Evolutionary conservation across 805 yeast species (phyloP), one percentile per base, ranked within the genome.

Genomic region (Wickerhamomyces sydowiorum): DNA sequence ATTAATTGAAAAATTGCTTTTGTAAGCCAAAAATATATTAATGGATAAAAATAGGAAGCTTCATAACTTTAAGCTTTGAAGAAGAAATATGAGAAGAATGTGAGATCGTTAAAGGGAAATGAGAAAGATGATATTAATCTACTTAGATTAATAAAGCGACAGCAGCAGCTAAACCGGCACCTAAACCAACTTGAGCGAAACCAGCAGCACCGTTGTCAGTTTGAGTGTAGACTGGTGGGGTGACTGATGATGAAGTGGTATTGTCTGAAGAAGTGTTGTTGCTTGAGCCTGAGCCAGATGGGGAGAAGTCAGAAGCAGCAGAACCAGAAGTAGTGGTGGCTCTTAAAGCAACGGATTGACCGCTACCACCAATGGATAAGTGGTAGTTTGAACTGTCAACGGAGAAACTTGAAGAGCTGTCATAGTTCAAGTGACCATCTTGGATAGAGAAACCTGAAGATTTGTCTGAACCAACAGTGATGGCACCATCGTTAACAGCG

Each of bases 371-470:
- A 34, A 40, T 46, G 15, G 43, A 34, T 28, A 49, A 32, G 23
- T 24, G 40, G 34, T 40, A 46, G 37, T 44, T 20, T 18, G 44
- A 48, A 14, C 59, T 61, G 43, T 69, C 64, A 28, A 73, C 73
- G 29, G 57, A 54, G 61, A 70, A 73, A 31, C 52, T 62, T 22
- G 55, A 48, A 24, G 59, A 48, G 36, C 64, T 67, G 29, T 61
- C 45, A 53, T 57, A 67, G 4, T 51, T 49, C 54, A 74, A 62
- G 52, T 61, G 49, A 29, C 69, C 72, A 36, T 61, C 54, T 7
- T 51, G 23, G 48, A 74, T 60, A 21, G 70, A 50, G 52, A 69
- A 75, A 4, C 72, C 68, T 17, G 62, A 45, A 25, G 70, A 56
- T 37, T 70, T 62, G 17, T 54, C 55, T 13, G 55, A 9, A 25